These are phyloP conservation scores for Nothophoma quercina DNA, from an alignment of 2,329 filamentous ascomycete species.

Conservation along the genomic window DNA sequence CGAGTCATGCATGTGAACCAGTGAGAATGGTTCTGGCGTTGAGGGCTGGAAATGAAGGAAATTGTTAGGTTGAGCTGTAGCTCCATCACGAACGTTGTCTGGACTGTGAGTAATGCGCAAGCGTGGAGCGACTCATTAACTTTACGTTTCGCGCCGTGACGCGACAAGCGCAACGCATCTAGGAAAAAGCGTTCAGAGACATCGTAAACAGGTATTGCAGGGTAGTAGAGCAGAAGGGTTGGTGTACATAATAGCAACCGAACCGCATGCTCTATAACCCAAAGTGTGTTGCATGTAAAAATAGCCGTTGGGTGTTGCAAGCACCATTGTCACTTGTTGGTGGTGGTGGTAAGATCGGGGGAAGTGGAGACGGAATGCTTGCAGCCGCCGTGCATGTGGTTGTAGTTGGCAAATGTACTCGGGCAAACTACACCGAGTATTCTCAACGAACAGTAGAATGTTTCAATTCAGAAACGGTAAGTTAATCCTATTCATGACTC, in stretches of 20 bases:
- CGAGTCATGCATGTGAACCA: background rate
- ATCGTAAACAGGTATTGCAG: background rate
- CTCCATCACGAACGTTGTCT: background rate
- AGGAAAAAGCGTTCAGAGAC: no score
- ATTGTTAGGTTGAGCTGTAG: background rate
- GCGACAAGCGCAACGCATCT: background rate
- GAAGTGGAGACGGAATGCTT: constrained; percentile 10
- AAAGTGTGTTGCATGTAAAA: background rate
- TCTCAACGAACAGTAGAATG: background rate
- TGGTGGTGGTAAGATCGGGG: constrained; percentile 1
- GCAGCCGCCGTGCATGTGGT: background rate
- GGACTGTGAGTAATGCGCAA: background rate
- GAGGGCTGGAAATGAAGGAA: background rate
- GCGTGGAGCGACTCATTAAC: background rate
- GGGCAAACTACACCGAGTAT: no score
- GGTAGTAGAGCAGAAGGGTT: background rate
- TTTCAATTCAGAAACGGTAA: background rate
- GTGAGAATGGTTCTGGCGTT: background rate
- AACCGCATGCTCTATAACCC: background rate
- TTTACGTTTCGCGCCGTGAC: background rate
- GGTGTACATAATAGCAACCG: background rate
- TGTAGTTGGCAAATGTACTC: no score
- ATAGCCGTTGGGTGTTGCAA: background rate
- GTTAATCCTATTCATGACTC: background rate
- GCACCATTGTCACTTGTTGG: background rate